Conservation (phyloP, 1,284 basidiomycete species). For the Tremellales sp. region DNA sequence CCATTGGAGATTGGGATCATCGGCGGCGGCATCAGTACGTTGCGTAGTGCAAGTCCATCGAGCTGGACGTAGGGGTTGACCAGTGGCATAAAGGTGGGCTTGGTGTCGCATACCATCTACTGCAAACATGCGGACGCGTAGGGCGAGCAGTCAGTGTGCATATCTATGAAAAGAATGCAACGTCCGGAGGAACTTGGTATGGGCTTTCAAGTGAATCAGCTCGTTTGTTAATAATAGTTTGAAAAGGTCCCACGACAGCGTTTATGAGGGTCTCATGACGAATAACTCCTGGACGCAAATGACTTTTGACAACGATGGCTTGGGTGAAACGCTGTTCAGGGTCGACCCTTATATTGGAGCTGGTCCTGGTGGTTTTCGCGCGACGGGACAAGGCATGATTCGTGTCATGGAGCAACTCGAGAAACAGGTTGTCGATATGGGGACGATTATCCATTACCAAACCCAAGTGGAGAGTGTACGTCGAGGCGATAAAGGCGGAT, state of each 20-base stretch:
- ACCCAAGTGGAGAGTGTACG: conserved; percentile 12
- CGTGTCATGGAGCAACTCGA: conserved; percentile 16
- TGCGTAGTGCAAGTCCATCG: too few relatives aligned
- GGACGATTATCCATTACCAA: conserved; percentile 10
- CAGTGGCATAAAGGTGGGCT: conserved; percentile 25
- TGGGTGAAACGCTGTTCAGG: conserved; percentile 13
- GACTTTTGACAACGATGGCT: conserved; percentile 12
- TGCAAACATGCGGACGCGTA: conserved; percentile 16
- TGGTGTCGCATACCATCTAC: conserved; percentile 37
- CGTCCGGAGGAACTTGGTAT: conserved; percentile 46
- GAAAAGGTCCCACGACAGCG: conserved; percentile 31
- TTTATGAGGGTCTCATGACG: conserved; percentile 20
- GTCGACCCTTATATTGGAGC: conserved; percentile 7
- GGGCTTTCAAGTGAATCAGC: conserved; percentile 5
- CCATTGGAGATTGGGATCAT: conserved; percentile 34
- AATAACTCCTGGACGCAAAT: conserved; percentile 26
- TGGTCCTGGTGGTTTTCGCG: conserved; percentile 18
- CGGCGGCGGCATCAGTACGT: conserved; percentile 41
- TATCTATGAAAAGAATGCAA: conserved; percentile 36
- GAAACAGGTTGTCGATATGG: conserved; percentile 9
- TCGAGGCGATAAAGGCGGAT: conserved; percentile 6
- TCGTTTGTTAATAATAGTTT: conserved; percentile 43
- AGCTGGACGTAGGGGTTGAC: too few relatives aligned
- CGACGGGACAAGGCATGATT: conserved; percentile 22
- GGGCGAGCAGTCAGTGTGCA: conserved; percentile 42